A percentile compares a stretch with the other conserved stretches of the same genome.
Evolutionary conservation across 176 grass and related monocot genomes (phyloP).

Genomic region (Puya raimondii): DNA sequence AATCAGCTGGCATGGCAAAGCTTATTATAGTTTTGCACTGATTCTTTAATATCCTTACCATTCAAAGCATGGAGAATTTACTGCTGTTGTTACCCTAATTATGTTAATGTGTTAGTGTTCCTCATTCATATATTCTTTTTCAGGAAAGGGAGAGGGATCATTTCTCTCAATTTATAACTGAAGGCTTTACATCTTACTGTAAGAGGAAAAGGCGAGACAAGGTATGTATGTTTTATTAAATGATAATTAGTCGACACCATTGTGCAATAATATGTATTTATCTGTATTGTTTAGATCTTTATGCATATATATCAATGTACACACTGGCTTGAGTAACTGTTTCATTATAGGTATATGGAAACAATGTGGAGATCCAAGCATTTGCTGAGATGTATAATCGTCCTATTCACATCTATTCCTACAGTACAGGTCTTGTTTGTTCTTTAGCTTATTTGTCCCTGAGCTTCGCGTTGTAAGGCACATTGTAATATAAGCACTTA

Average conservation of each 20-base stretch:
- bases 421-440: conserved; percentile 53
- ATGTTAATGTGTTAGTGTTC: not conserved
- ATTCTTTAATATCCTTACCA: too few species aligned
- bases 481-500: conserved; percentile 2
- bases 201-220: conserved; percentile 99
- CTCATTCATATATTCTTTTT: conserved; percentile 13
- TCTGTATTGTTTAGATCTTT: conserved; percentile 4
- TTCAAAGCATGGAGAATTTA: too few species aligned
- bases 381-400: conserved; percentile 99
- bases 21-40: too few species aligned
- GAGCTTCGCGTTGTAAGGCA: not conserved
- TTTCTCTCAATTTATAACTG: conserved; percentile 95
- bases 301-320: not conserved
- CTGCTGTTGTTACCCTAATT: not conserved
- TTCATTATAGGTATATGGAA: conserved; percentile 83
- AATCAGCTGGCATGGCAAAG: too few species aligned
- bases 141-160: conserved; percentile 96
- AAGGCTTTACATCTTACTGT: conserved; percentile 91
- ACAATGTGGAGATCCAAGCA: conserved; percentile 97
- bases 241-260: not conserved
- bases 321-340: not conserved
- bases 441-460: conserved; percentile 16
- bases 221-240: conserved; percentile 24
- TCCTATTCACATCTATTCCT: conserved; percentile 96
- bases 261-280: too few species aligned